A percentile compares a stretch with the other conserved stretches of the same genome.
Evolutionary conservation across 768 basidiomycete species (phyloP).

Genomic region (Exsudoporus frostii): DNA sequence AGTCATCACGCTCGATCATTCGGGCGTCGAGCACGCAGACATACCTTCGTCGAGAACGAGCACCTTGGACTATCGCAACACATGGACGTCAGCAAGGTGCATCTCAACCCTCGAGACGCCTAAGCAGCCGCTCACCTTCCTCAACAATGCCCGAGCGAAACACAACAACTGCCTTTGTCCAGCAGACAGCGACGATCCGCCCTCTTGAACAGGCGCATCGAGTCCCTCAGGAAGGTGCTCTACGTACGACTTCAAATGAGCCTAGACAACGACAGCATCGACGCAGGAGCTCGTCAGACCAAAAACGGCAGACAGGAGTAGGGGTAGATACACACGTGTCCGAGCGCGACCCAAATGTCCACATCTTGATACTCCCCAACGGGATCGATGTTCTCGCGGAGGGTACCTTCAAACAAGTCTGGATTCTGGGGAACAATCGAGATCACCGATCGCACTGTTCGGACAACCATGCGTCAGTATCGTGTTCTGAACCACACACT

Average conservation of each 20-base stretch:
- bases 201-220: slow-evolving; percentile 73
- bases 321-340: slow-evolving; percentile 42
- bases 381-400: slow-evolving; percentile 90
- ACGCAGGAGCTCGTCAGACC: background rate
- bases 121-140: slow-evolving; percentile 48
- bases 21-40: background rate
- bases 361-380: slow-evolving; percentile 68
- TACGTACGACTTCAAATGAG: slow-evolving; percentile 66
- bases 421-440: slow-evolving; percentile 85
- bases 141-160: slow-evolving; percentile 80
- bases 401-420: slow-evolving; percentile 66
- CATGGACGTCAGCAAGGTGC: background rate
- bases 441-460: slow-evolving; percentile 65
- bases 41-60: slow-evolving; percentile 90
- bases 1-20: background rate
- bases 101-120: background rate
- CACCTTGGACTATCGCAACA: slow-evolving; percentile 60
- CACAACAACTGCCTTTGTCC: slow-evolving; percentile 89
- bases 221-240: slow-evolving; percentile 62
- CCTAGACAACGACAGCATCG: slow-evolving; percentile 33
- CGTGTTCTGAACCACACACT: no score
- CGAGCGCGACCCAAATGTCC: slow-evolving; percentile 85
- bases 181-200: slow-evolving; percentile 75
- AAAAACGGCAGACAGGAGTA: no score
- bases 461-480: background rate